Evolutionary conservation across 1,139 yeast genomes (phyloP), one percentile per base, ranked within the genome.

Genomic region (Pichia sp.): DNA sequence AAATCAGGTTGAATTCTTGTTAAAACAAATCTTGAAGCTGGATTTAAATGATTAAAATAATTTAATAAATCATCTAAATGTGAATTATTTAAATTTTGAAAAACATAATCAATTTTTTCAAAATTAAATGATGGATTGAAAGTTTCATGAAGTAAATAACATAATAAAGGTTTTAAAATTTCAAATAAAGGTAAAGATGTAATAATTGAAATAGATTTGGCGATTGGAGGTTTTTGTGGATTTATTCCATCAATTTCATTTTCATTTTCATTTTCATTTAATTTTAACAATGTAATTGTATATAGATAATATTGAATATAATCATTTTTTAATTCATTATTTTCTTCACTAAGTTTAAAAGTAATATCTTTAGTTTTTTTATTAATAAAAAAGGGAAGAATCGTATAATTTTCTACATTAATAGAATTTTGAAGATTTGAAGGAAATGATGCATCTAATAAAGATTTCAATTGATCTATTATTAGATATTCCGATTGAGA

Each of bases 161-260:
- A 61, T 43, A 77, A 53, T 41, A 77, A 56, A 2, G 82, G 82
- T 54, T 70, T 73, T 52, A 76, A 73, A 52, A 66, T 68, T 51
- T 74, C 72, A 59, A 76, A 74, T 49, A 65, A 68, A 5, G 70
- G 58, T 33, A 73, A 55, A 39, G 61, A 62, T 10, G 80, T 75
- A 25, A 77, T 57, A 16, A 76, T 65, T 6, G 78, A 68, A 26
- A 76, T 56, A n/a, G 78, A 69, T 52, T 71, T 74, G 31, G 76
- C 73, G 24, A 70, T 65, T 8, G 76, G 70, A 16, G 16, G 16
- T 16, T 16, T 16, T 16, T 16, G 16, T 16, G 16, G 16, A 16
- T 16, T 16, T 16, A 16, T 16, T 16, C 16, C 16, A 16, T 16
- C 16, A 16, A 16, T 16, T 16, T 16, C 16, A 22, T 16, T 16